Evolutionary conservation across 768 basidiomycete species (phyloP), one percentile per base, ranked within the genome.

Genomic region (Punctularia strigosozonata): DNA sequence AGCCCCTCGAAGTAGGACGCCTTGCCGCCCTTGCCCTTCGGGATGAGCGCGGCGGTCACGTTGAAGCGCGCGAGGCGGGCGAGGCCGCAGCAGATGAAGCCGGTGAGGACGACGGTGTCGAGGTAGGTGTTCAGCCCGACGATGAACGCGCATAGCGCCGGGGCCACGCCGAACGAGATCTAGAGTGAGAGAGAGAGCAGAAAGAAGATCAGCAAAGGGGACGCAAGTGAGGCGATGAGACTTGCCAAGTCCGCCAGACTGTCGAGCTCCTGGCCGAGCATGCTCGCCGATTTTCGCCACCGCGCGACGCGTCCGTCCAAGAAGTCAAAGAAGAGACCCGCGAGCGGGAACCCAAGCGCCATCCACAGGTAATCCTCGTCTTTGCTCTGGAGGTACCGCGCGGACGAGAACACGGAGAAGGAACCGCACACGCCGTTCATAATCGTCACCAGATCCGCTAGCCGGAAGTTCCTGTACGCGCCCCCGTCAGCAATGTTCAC

Each of bases 351-450:
- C 30, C 70, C 63, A 44, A 92, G 76, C n/a, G 91, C 95, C 40
- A 75, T 75, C 80, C 83, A 82, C 43, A 95, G 65, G 60, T 82
- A 79, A 50, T 76, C 75, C 44, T 73, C 70, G 54, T 92, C 83
- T 44, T 81, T 75, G 18, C 80, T 79, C 31, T 80, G 41, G 49
- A 97, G 74, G 67, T 92, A 99, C 38, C 78, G 77, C 33, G 87
- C 91, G 5, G 88, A 91, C 25, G 81, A 86, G 60, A 98, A 91
- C 55, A 99, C 75, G 20, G 91, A 97, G 50, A 94, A 81, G 14
- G 86, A 85, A 42, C 95, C 95, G 63, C 95, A 99, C 59, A 98
- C 83, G 32, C 95, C 95, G 56, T 99, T 99, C 82, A 92, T 91
- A 47, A 99, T 90, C 25, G 95, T 99, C 50, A 99, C 90, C 37